A percentile compares a stretch with the other conserved stretches of the same genome.
phyloP scores from a whole-genome alignment of 2,329 filamentous ascomycete species.

The Helotiales sp. region DNA sequence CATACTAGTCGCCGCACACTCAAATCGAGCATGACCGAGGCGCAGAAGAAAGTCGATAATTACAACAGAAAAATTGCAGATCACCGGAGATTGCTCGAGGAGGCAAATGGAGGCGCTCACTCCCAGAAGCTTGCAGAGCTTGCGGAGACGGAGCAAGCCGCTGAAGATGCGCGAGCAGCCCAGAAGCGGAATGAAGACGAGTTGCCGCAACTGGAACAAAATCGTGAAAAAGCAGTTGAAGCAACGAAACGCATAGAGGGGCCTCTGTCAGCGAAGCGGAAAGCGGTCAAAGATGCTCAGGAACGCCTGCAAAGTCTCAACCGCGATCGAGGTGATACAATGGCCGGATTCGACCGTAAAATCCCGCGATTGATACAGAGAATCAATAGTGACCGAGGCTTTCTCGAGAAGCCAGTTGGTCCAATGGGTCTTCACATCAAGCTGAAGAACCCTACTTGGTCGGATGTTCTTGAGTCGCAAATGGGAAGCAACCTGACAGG shows the following conservation, averaged over 20 bases:
- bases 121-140: conserved; percentile 60
- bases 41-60: conserved; percentile 47
- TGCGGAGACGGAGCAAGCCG: conserved; percentile 54
- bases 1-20: conserved; percentile 68
- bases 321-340: conserved; percentile 57
- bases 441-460: conserved; percentile 80
- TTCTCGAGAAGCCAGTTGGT: conserved; percentile 73
- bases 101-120: conserved; percentile 69
- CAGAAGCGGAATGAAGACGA: conserved; percentile 43
- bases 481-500: conserved; percentile 69
- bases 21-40: conserved; percentile 54
- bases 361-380: conserved; percentile 64
- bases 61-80: conserved; percentile 50
- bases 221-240: conserved; percentile 35
- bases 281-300: conserved; percentile 55
- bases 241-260: conserved; percentile 35
- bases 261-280: conserved; percentile 45
- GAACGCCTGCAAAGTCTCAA: conserved; percentile 51
- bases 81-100: conserved; percentile 62
- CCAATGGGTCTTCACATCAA: conserved; percentile 79
- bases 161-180: conserved; percentile 44
- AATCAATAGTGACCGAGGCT: conserved; percentile 71
- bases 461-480: conserved; percentile 73
- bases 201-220: conserved; percentile 38
- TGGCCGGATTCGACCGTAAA: conserved; percentile 62